phyloP scores from a whole-genome alignment of 2,329 filamentous ascomycete species.

The Diplocarpon mali region DNA sequence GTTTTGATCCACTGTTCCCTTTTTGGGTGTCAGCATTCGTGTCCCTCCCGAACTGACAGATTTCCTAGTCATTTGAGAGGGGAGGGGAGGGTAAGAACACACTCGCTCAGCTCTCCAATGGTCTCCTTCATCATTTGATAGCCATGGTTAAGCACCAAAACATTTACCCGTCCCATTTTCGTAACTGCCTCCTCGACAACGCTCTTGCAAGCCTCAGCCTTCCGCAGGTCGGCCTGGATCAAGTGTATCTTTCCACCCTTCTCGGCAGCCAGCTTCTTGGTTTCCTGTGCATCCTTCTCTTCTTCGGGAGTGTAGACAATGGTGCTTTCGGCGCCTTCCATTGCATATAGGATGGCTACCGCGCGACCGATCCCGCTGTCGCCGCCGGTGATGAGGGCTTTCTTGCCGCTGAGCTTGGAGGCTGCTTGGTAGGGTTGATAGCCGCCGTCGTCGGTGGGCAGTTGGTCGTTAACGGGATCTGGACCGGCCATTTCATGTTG shows the following conservation, averaged over 20 bases:
- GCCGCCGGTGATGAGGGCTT: conserved; percentile 70
- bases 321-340: conserved; percentile 65
- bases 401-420: conserved; percentile 64
- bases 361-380: conserved; percentile 72
- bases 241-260: conserved; percentile 56
- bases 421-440: conserved; percentile 63
- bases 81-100: conserved; percentile 24
- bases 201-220: conserved; percentile 57
- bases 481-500: conserved; percentile 39
- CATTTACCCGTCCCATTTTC: conserved; percentile 58
- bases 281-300: conserved; percentile 64
- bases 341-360: conserved; percentile 64
- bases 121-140: conserved; percentile 64
- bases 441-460: conserved; percentile 57
- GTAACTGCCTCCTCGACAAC: conserved; percentile 55
- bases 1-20: conserved; percentile 71
- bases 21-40: background rate
- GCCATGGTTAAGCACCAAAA: conserved; percentile 64
- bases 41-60: background rate
- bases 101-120: conserved; percentile 62
- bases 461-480: conserved; percentile 48
- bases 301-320: conserved; percentile 69
- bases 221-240: conserved; percentile 52
- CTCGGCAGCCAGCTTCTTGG: conserved; percentile 57
- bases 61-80: too few relatives aligned